Percentiles rank a stretch among this genome's conserved stretches.
These are phyloP conservation scores for Laburnicola sp. DNA, from an alignment of 2,329 filamentous ascomycete species.

Conservation along the genomic window DNA sequence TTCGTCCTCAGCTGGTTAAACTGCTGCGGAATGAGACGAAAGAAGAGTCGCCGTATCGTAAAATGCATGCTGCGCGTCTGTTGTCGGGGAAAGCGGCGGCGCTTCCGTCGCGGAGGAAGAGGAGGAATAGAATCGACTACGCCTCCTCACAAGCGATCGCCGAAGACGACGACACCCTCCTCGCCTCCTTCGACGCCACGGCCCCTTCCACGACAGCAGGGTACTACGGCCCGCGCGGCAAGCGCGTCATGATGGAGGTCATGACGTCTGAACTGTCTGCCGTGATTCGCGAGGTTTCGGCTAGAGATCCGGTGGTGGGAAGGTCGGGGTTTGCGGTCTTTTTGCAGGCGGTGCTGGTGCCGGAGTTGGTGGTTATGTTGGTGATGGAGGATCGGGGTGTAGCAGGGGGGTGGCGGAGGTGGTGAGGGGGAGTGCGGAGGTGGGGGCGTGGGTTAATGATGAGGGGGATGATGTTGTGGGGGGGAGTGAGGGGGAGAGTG, in stretches of 20 bases:
- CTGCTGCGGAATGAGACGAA: constrained; percentile 60
- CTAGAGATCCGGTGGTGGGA: constrained; percentile 36
- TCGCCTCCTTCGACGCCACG: constrained; percentile 28
- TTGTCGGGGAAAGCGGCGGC: constrained; percentile 32
- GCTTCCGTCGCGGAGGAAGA: constrained; percentile 13
- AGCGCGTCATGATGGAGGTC: constrained; percentile 66
- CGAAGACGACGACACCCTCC: constrained; percentile 5
- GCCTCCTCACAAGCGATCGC: constrained; percentile 8
- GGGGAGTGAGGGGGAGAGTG: constrained; percentile 23
- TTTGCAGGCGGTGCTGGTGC: constrained; percentile 63
- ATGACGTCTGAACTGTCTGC: constrained; percentile 32
- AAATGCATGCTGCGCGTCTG: constrained; percentile 51
- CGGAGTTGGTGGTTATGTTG: constrained; percentile 63
- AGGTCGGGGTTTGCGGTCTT: constrained; percentile 38
- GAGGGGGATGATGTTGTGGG: constrained; percentile 57
- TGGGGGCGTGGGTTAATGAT: constrained; percentile 70
- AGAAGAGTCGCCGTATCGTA: constrained; percentile 62
- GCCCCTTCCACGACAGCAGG: constrained; percentile 55
- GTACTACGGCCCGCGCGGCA: constrained; percentile 80
- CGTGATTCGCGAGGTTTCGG: constrained; percentile 29
- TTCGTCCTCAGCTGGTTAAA: constrained; percentile 59
- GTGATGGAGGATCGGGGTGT: constrained; percentile 62
- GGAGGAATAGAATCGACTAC: constrained; percentile 27
- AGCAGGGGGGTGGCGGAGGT: constrained; percentile 54
- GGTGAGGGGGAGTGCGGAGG: constrained; percentile 65